Base-by-base conservation (phyloP, 2,329 filamentous ascomycete genomes). In the Exutisphaerella laricina region DNA sequence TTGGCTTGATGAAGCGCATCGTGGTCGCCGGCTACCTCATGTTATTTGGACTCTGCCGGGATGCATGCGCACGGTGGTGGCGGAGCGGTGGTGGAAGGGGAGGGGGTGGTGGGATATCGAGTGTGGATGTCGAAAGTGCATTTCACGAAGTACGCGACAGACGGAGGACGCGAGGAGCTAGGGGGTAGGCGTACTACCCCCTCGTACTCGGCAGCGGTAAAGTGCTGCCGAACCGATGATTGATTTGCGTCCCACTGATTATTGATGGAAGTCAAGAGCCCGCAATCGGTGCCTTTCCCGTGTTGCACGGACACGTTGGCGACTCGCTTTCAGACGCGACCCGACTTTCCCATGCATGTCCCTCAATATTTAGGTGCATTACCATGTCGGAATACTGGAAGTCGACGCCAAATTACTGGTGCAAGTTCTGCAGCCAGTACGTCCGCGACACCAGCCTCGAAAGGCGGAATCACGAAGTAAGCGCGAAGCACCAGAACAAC, bases 341-440 rank as follows among this genome's bases (percentile, higher is more conserved):
- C n/a, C n/a, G n/a, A n/a, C n/a, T n/a, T n/a, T n/a, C n/a, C n/a
- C n/a, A n/a, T n/a, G n/a, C n/a, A n/a, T n/a, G n/a, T n/a, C n/a
- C n/a, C n/a, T n/a, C n/a, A n/a, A n/a, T n/a, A n/a, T n/a, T n/a
- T n/a, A n/a, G n/a, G n/a, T n/a, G n/a, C n/a, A n/a, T 26, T 12
- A 12, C 25, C 21, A 97, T 98, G 92, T 83, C 92, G 0, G 92
- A 97, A 74, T 94, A 95, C 70, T 97, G 92, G 92, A 97, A 97
- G 66, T 96, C 90, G 14, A 95, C 89, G 23, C 89, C 89, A 4
- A 90, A 84, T 63, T 94, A 94, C 70, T 97, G 89, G 88, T 98
- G 92, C 78, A 97, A 97, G 67, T 87, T 95, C 72, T 98, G 92
- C 77, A 79, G 80, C 61, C 79, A 78, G 62, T 97, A 82, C 67